Base-by-base conservation (phyloP, 257 asterid species). In the Phtheirospermum japonicum region DNA sequence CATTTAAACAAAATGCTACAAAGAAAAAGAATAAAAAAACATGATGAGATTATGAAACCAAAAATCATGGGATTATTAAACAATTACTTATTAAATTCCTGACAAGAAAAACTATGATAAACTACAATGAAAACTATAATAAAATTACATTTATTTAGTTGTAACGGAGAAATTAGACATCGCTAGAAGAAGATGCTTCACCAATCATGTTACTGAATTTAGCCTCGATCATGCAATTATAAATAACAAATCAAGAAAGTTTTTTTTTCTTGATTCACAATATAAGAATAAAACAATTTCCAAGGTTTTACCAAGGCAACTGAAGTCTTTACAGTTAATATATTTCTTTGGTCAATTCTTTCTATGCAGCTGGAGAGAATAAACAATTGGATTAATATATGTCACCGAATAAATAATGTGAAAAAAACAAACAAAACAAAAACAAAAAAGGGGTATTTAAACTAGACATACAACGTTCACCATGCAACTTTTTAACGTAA, bases 401-500 rank as follows among this genome's bases (percentile, higher is more conserved):
- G 34, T 28, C 57, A 63, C 26, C 51, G 18, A 30, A 63, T 23
- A 49, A 61, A 65, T 65, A 19, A 9, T 49, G 32, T 40, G 36
- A 30, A 45, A 46, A 32, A 55, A 42, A n/a, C n/a, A n/a, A n/a
- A n/a, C n/a, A n/a, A n/a, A n/a, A n/a, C n/a, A n/a, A n/a, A n/a
- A n/a, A n/a, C n/a, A n/a, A n/a, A 40, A 37, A 26, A 23, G 3
- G 28, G 3, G 28, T 32, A 43, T 17, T 31, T 51, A 54, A 63
- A 58, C 53, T 40, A 40, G 49, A 4, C 81, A 63, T 91, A 88
- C 95, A 84, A 77, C 80, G 49, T 71, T 89, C 78, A 83, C 83
- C 95, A 86, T 83, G 89, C 98, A 92, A 73, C 78, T 81, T 63
- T 79, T 77, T 54, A 92, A 81, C 68, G 65, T 58, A 64, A 83